Percentiles rank a stretch among this genome's conserved stretches.
phyloP scores from a whole-genome alignment of 2,329 filamentous ascomycete genomes.

The Davidsoniella australis region DNA sequence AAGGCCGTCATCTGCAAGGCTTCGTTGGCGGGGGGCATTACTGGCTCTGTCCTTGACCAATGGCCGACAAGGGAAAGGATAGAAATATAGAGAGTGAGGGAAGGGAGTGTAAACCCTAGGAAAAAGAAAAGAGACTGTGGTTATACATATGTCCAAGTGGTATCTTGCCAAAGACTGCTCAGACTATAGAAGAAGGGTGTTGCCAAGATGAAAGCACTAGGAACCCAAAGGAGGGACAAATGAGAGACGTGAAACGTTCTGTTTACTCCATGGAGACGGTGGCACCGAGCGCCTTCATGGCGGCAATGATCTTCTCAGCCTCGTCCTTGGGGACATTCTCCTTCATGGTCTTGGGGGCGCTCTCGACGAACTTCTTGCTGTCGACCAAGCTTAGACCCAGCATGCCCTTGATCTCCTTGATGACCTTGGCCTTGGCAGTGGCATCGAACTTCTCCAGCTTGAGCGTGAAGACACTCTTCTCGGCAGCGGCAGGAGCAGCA shows the following conservation, averaged over 20 bases:
- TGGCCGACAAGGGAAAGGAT: not conserved
- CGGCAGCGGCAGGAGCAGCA: constrained; percentile 72
- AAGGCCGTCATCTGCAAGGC: not conserved
- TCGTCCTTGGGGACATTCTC: constrained; percentile 98
- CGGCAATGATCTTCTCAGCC: constrained; percentile 92
- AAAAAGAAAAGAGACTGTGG: constrained; percentile 1
- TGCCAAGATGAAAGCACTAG: not conserved
- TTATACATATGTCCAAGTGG: constrained; percentile 2
- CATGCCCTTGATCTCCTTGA: constrained; percentile 98
- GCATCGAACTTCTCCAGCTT: constrained; percentile 87
- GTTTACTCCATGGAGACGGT: constrained; percentile 76
- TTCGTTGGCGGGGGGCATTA: not conserved
- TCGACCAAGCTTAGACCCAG: constrained; percentile 91
- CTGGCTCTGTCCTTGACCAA: constrained; percentile 1
- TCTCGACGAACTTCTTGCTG: constrained; percentile 99
- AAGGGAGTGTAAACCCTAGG: too few relatives aligned
- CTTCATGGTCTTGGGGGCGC: constrained; percentile 96
- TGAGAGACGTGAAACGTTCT: not conserved
- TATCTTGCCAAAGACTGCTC: not conserved
- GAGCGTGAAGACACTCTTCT: constrained; percentile 93
- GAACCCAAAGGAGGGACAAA: not conserved
- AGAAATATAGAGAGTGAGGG: too few relatives aligned
- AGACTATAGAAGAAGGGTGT: not conserved
- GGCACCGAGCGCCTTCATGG: constrained; percentile 83
- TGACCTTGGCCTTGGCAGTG: constrained; percentile 87